Evolutionary conservation across 2,329 filamentous ascomycete species (phyloP), one percentile per base, ranked within the genome.

Genomic region (Curvularia lunata): DNA sequence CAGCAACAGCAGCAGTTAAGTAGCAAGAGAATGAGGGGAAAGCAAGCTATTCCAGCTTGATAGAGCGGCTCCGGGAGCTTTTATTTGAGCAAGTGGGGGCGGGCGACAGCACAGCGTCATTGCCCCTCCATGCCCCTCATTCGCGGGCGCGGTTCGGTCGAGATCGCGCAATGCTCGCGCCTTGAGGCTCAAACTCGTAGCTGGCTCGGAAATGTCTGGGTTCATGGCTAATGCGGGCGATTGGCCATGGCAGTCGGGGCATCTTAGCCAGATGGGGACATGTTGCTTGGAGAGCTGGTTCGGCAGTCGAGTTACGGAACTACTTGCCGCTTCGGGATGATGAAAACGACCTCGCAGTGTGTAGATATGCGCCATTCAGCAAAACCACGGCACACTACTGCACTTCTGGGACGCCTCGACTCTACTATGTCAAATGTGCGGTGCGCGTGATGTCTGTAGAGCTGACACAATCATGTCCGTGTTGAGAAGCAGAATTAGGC

Each of bases 91-190:
- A 46, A 62, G 66, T 67, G 62, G 67, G 65, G 65, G 65, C 49
- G 59, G 55, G 49, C 57, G 56, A 60, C 42, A 48, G 32, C 52
- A 51, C 46, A 37, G 47, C 64, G 62, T 65, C 65, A 69, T 66
- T 62, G 63, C 68, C 64, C 64, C 62, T 68, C 68, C 50, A 64
- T 62, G 65, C 65, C 66, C 68, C 70, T 71, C 70, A 65, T 40
- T 60, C 60, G 49, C 70, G 68, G 68, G 50, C 53, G 47, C 63
- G 56, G 53, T 47, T 65, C 67, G 65, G 61, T 49, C 3, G 58
- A 38, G 41, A 49, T 67, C 69, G 67, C 70, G 58, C 58, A 27
- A 66, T 52, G 19, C 68, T 69, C 69, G 68, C 69, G 53, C 27
- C 58, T 52, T 64, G 61, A 67, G 67, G 66, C 66, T 64, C 59